Percentiles rank a stretch among this genome's conserved stretches.
Evolutionary conservation across 1,139 yeast genomes (phyloP).

Genomic region (Magnusiomyces magnusii): DNA sequence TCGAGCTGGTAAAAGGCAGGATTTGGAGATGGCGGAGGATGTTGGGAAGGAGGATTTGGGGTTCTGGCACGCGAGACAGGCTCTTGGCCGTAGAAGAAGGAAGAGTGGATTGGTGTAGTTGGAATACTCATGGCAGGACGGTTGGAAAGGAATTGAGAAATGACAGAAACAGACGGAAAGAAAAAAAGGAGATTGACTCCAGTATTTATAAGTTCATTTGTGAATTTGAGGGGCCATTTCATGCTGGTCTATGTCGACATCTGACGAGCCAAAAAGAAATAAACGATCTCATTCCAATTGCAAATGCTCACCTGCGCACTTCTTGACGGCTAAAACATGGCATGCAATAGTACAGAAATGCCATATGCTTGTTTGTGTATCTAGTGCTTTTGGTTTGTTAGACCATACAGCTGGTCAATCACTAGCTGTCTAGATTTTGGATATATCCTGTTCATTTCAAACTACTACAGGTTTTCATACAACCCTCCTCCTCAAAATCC

Average conservation of each 20-base stretch:
- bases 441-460: no score
- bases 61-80: neutral
- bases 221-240: no score
- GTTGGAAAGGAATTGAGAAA: neutral
- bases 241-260: neutral
- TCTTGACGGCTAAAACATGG: neutral
- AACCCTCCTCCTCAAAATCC: no score
- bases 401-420: no score
- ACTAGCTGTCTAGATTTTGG: no score
- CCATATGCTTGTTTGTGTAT: no score
- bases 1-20: neutral
- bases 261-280: no score
- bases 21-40: neutral
- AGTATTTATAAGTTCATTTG: neutral
- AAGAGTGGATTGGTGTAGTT: neutral
- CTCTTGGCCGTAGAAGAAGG: neutral
- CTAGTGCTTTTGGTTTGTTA: no score
- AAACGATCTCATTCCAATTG: neutral
- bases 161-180: neutral
- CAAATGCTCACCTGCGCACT: neutral
- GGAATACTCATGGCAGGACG: neutral
- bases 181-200: neutral
- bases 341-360: neutral
- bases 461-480: no score
- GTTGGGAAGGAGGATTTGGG: neutral